Percentiles rank a stretch among this genome's conserved stretches.
These are phyloP conservation scores for Leonotis leonurus DNA, from an alignment of 257 asterid species.

Conservation along the genomic window DNA sequence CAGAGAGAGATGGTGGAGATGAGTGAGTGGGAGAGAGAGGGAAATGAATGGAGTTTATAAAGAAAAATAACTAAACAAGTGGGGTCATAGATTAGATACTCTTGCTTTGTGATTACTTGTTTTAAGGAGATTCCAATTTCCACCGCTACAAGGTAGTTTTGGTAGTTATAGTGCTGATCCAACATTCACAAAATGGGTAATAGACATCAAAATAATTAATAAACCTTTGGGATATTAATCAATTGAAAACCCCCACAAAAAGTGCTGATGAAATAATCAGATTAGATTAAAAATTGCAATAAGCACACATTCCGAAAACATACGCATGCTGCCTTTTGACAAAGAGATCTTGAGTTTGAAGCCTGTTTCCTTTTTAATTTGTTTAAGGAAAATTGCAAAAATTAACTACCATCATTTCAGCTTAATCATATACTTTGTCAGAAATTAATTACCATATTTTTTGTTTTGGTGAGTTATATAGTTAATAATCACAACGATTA, in stretches of 20 bases:
- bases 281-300: too few species aligned
- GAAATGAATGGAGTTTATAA: slow-evolving; percentile 28
- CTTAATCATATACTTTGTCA: slow-evolving; percentile 10
- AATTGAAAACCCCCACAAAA: too few species aligned
- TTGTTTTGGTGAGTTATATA: too few species aligned
- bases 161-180: slow-evolving; percentile 43
- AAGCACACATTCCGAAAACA: too few species aligned
- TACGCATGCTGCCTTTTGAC: slow-evolving; percentile 23
- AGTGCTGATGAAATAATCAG: too few species aligned
- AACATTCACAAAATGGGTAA: too few species aligned
- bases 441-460: not conserved
- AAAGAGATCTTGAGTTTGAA: slow-evolving; percentile 23
- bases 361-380: not conserved
- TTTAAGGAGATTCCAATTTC: slow-evolving; percentile 44
- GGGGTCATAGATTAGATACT: slow-evolving; percentile 34
- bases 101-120: slow-evolving; percentile 50
- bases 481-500: too few species aligned
- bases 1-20: too few species aligned
- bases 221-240: too few species aligned
- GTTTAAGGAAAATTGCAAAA: too few species aligned
- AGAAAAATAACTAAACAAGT: slow-evolving; percentile 47
- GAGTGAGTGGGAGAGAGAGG: too few species aligned
- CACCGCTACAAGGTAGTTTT: slow-evolving; percentile 28
- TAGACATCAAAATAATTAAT: too few species aligned
- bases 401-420: slow-evolving; percentile 18